Evolutionary conservation across 768 basidiomycete genomes (phyloP).

Genomic region (Tremella yokohamensis): DNA sequence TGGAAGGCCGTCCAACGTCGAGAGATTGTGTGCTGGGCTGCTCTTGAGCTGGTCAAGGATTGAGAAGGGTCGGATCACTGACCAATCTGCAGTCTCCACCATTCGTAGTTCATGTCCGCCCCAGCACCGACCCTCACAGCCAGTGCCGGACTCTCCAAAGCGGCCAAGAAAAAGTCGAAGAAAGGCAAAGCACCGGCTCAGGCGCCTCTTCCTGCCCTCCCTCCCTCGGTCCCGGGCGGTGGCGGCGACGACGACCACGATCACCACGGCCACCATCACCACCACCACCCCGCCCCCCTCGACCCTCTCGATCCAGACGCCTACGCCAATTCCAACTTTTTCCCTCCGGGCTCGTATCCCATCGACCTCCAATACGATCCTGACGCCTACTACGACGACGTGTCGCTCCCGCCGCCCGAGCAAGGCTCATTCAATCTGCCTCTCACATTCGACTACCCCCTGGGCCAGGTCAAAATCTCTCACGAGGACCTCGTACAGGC

Average conservation of each 20-base stretch:
- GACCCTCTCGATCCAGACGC: slow-evolving; percentile 27
- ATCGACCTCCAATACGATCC: slow-evolving; percentile 37
- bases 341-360: slow-evolving; percentile 34
- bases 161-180: slow-evolving; percentile 45
- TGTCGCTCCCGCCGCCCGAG: slow-evolving; percentile 8
- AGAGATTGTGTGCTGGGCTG: too few relatives aligned
- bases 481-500: slow-evolving; percentile 63
- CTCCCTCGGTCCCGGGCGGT: neutral
- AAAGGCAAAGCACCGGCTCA: slow-evolving; percentile 28
- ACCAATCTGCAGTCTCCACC: neutral
- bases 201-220: slow-evolving; percentile 2
- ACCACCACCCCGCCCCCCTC: slow-evolving; percentile 3
- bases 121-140: slow-evolving; percentile 21
- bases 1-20: neutral
- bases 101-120: slow-evolving; percentile 30
- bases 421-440: slow-evolving; percentile 22
- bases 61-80: neutral
- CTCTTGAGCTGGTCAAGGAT: neutral
- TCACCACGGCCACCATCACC: slow-evolving; percentile 1
- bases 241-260: neutral
- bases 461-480: slow-evolving; percentile 44
- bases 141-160: slow-evolving; percentile 35
- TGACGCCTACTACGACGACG: slow-evolving; percentile 35
- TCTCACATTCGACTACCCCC: slow-evolving; percentile 36
- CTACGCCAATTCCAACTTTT: slow-evolving; percentile 19